phyloP scores from a whole-genome alignment of 208 protist genomes.

The Acanthamoeba triangularis region DNA sequence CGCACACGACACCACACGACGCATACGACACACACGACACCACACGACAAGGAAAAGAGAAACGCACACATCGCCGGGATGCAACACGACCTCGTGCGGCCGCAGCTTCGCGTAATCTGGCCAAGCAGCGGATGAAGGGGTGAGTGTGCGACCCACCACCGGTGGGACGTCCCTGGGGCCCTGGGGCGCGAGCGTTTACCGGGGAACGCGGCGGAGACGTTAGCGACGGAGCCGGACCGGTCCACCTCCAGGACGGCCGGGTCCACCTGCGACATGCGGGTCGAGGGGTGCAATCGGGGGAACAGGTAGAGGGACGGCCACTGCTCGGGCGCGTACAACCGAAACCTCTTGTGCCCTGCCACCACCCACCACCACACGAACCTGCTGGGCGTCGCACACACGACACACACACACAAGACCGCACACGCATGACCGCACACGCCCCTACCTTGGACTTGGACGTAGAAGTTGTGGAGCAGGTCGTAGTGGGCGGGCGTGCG shows the following conservation, averaged over 20 bases:
- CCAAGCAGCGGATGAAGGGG: too few relatives aligned
- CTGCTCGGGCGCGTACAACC: conserved; percentile 9
- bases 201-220: background rate
- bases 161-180: too few relatives aligned
- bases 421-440: background rate
- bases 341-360: conserved; percentile 58
- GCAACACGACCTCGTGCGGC: conserved; percentile 25
- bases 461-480: conserved; percentile 71
- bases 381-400: background rate
- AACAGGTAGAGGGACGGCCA: conserved; percentile 58
- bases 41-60: too few relatives aligned
- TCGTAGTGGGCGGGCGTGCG: conserved; percentile 55
- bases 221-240: background rate
- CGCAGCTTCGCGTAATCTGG: conserved; percentile 20
- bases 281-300: conserved; percentile 61
- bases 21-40: too few relatives aligned
- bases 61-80: conserved; percentile 64
- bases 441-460: conserved; percentile 16
- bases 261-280: conserved; percentile 47
- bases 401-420: background rate
- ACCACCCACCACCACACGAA: too few relatives aligned
- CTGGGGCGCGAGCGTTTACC: too few relatives aligned
- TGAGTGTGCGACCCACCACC: background rate
- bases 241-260: background rate
- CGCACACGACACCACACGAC: background rate